phyloP scores from a whole-genome alignment of 768 basidiomycete species.

The Phanerochaete sordida region DNA sequence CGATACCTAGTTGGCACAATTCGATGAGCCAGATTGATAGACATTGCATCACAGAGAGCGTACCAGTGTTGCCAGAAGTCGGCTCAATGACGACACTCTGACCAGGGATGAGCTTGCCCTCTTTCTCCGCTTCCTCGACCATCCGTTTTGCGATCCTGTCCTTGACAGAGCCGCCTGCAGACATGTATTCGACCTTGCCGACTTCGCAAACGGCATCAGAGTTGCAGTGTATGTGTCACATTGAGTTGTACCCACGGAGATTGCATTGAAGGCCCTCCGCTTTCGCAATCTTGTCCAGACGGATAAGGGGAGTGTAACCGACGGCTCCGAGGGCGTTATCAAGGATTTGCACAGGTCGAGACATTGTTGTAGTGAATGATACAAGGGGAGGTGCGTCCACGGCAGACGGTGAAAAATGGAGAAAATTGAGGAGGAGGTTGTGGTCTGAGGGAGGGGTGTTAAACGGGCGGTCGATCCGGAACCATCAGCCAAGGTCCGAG shows the following conservation, averaged over 20 bases:
- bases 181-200: slow-evolving; percentile 87
- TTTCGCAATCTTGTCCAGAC: slow-evolving; percentile 74
- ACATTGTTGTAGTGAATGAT: too few relatives aligned
- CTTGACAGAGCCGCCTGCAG: slow-evolving; percentile 92
- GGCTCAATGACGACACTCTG: slow-evolving; percentile 94
- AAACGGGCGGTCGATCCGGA: neutral
- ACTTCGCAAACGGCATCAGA: slow-evolving; percentile 39
- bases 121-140: slow-evolving; percentile 90
- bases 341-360: slow-evolving; percentile 45
- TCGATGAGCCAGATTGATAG: neutral
- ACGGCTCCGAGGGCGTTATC: slow-evolving; percentile 81
- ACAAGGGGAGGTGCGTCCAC: slow-evolving; percentile 1
- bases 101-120: slow-evolving; percentile 82
- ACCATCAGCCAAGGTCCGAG: slow-evolving; percentile 2
- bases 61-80: slow-evolving; percentile 94
- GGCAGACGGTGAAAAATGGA: neutral
- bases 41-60: slow-evolving; percentile 13
- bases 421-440: neutral
- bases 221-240: neutral
- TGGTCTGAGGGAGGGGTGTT: neutral
- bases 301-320: slow-evolving; percentile 88
- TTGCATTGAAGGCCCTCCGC: slow-evolving; percentile 83
- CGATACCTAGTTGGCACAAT: slow-evolving; percentile 60
- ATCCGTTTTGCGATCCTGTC: slow-evolving; percentile 96
- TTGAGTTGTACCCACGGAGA: slow-evolving; percentile 55